Conservation (phyloP, 2,329 filamentous ascomycete genomes). For the Cyphellophora europaea region DNA sequence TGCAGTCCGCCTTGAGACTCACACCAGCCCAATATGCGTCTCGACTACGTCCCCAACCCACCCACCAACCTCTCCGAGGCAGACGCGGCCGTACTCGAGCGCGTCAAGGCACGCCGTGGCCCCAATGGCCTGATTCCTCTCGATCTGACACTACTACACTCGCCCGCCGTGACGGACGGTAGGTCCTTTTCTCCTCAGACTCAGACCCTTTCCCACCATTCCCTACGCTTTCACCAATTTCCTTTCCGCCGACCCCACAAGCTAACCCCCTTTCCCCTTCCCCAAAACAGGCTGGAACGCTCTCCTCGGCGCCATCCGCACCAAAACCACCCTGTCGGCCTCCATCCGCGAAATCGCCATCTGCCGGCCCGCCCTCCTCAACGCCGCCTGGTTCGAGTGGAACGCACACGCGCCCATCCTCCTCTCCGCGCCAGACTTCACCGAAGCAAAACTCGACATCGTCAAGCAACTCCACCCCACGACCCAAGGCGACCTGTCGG, state of each 20-base stretch:
- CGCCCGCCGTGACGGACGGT: constrained; percentile 45
- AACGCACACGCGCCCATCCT: constrained; percentile 68
- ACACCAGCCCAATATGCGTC: no score
- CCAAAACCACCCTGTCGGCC: constrained; percentile 38
- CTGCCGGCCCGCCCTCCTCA: constrained; percentile 69
- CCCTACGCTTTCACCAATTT: not conserved
- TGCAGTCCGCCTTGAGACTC: no score
- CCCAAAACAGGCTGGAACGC: constrained; percentile 39
- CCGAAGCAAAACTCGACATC: constrained; percentile 35
- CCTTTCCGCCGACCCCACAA: not conserved
- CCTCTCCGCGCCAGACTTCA: constrained; percentile 48
- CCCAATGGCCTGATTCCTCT: constrained; percentile 41
- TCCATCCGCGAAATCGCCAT: constrained; percentile 67
- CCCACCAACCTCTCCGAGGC: constrained; percentile 29
- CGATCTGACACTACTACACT: constrained; percentile 45
- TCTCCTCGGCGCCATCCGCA: constrained; percentile 48
- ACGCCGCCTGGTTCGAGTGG: constrained; percentile 81
- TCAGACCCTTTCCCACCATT: not conserved
- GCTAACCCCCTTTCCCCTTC: not conserved
- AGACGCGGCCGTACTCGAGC: constrained; percentile 41
- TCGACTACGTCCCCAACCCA: constrained; percentile 44
- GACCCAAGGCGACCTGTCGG: constrained; percentile 38
- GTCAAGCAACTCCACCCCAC: constrained; percentile 33
- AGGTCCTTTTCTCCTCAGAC: constrained; percentile 1
- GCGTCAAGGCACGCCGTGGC: constrained; percentile 42